Conservation (phyloP, 352 stramenopile species). For the Globisporangium paroecandrum region DNA sequence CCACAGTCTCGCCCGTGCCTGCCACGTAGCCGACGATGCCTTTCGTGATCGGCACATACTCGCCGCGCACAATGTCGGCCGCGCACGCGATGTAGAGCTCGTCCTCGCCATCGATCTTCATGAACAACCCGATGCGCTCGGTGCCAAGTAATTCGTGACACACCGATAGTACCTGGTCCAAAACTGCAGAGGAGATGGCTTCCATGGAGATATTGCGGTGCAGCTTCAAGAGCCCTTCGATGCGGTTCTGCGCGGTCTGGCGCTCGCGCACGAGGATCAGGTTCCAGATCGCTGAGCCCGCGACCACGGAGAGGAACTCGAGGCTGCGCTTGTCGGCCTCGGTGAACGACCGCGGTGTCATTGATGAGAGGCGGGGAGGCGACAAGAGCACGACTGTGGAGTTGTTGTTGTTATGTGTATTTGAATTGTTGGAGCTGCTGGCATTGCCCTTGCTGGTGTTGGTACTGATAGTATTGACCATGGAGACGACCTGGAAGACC, state of each 20-base stretch:
- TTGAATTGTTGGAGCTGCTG: neutral
- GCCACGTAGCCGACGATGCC: slow-evolving; percentile 66
- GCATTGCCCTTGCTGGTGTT: neutral
- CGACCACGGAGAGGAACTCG: slow-evolving; percentile 54
- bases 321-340: slow-evolving; percentile 46
- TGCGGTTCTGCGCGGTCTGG: slow-evolving; percentile 61
- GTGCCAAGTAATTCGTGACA: slow-evolving; percentile 66
- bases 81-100: slow-evolving; percentile 65
- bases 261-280: slow-evolving; percentile 56
- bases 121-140: slow-evolving; percentile 65
- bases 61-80: slow-evolving; percentile 53
- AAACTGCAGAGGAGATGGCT: slow-evolving; percentile 42
- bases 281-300: slow-evolving; percentile 68
- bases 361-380: neutral
- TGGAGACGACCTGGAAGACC: slow-evolving; percentile 42
- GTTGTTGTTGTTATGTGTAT: neutral
- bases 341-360: slow-evolving; percentile 23
- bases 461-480: slow-evolving; percentile 11
- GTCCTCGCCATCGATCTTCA: slow-evolving; percentile 64
- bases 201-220: slow-evolving; percentile 76
- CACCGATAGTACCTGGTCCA: slow-evolving; percentile 67
- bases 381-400: neutral
- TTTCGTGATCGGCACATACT: slow-evolving; percentile 70
- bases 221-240: slow-evolving; percentile 65
- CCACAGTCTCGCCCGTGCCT: slow-evolving; percentile 58